These are phyloP conservation scores for Hypoxylon sp. DNA, from an alignment of 2,329 filamentous ascomycete genomes.

Conservation along the genomic window DNA sequence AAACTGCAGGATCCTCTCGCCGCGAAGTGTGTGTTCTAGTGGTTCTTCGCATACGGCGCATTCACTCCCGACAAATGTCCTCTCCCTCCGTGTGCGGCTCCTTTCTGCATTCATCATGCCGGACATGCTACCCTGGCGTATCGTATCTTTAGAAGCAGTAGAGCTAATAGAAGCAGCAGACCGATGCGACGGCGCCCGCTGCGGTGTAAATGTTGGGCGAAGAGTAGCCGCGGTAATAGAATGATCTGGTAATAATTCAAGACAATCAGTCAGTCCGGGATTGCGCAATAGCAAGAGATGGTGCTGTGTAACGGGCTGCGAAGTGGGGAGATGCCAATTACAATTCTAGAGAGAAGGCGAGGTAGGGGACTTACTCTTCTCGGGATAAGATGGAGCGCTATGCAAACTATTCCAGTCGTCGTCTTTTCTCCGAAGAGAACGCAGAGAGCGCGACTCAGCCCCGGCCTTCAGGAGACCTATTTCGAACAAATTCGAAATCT, in stretches of 20 bases:
- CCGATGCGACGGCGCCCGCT: slow-evolving; percentile 58
- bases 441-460: slow-evolving; percentile 53
- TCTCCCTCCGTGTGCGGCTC: slow-evolving; percentile 84
- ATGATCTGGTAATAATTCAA: slow-evolving; percentile 53
- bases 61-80: slow-evolving; percentile 94
- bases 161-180: slow-evolving; percentile 59
- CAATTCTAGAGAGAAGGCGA: slow-evolving; percentile 17
- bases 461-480: slow-evolving; percentile 61
- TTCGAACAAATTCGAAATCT: slow-evolving; percentile 57
- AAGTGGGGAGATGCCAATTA: slow-evolving; percentile 35
- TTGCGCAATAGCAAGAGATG: slow-evolving; percentile 39
- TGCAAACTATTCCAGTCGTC: slow-evolving; percentile 51
- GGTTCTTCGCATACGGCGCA: slow-evolving; percentile 98
- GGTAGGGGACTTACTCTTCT: slow-evolving; percentile 58
- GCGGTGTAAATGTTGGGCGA: slow-evolving; percentile 50
- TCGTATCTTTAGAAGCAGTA: slow-evolving; percentile 56
- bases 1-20: slow-evolving; percentile 94
- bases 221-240: slow-evolving; percentile 58
- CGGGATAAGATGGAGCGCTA: slow-evolving; percentile 56
- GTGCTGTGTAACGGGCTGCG: slow-evolving; percentile 35
- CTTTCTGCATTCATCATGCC: slow-evolving; percentile 82
- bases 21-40: slow-evolving; percentile 92
- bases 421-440: slow-evolving; percentile 51
- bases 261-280: slow-evolving; percentile 46
- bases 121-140: slow-evolving; percentile 64